A percentile compares a stretch with the other conserved stretches of the same genome.
Evolutionary conservation across 1,139 yeast genomes (phyloP).

Genomic region (Lodderomyces pseudojiufengensis): DNA sequence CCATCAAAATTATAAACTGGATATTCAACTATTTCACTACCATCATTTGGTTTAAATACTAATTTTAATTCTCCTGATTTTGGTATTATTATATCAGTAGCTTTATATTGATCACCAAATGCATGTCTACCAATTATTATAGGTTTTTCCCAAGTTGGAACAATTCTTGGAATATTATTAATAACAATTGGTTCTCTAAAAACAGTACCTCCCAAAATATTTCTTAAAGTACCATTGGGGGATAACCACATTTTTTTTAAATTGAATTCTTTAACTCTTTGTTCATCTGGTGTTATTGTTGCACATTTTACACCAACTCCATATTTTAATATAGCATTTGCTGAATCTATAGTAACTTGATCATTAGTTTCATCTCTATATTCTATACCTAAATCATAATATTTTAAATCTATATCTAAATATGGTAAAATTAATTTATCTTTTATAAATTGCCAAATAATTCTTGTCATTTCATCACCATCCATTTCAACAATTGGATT

Average conservation of each 20-base stretch:
- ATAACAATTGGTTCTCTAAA: conserved; percentile 96
- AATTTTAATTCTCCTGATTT: conserved; percentile 76
- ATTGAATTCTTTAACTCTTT: conserved; percentile 82
- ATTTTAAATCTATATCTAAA: conserved; percentile 82
- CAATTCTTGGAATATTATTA: conserved; percentile 81
- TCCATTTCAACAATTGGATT: conserved; percentile 93
- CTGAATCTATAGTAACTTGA: conserved; percentile 84
- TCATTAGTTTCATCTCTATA: conserved; percentile 86
- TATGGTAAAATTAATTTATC: conserved; percentile 80
- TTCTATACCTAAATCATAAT: conserved; percentile 85
- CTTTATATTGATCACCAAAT: conserved; percentile 94
- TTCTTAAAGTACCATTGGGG: conserved; percentile 95
- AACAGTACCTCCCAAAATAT: conserved; percentile 92
- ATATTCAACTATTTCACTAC: conserved; percentile 49
- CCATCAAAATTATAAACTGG: conserved; percentile 71
- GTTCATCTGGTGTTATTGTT: conserved; percentile 98
- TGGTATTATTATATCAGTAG: conserved; percentile 78
- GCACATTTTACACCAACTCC: conserved; percentile 97
- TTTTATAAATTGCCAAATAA: conserved; percentile 85
- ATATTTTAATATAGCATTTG: conserved; percentile 81
- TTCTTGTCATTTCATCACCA: conserved; percentile 95
- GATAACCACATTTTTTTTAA: conserved; percentile 96
- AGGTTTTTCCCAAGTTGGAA: conserved; percentile 93
- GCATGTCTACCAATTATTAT: conserved; percentile 97
- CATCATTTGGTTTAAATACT: conserved; percentile 75